Base-by-base conservation (phyloP, 2,329 filamentous ascomycete species). In the Fusarium sp. region DNA sequence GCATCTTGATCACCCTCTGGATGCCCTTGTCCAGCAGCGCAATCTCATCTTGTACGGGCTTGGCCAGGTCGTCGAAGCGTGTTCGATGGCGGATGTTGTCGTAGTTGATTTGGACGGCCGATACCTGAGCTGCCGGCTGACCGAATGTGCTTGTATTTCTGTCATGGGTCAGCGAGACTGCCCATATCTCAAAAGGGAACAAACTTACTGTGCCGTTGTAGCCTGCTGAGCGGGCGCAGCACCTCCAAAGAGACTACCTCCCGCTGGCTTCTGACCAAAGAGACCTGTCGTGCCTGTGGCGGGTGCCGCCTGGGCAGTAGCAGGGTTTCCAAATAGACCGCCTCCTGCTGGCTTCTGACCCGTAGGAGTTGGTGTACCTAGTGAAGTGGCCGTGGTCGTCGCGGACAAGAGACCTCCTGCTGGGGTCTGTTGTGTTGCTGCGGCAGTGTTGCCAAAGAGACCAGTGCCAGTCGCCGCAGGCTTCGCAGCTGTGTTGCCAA, bases 31-130 rank as follows among this genome's bases (percentile, higher is more conserved):
- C 96, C 73, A 97, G 91, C 11, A 88, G 84, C 71, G 94, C 91
- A 71, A 99, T 93, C 75, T 94, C 86, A 71, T 91, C 90, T 80
- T 97, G 95, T 18, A 98, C 86, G 33, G 94, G 91, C 75, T 96
- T 93, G 69, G 94, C 91, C 31, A 98, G 91, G 82, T 98, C 96
- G 80, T 95, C 94, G 86, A 97, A 98, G 71, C 97, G 94, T 5
- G 95, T 98, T 0, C 95, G 97, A 18, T 93, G 93, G 62, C 95
- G 91, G 69, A 98, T 87, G 80, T 94, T 94, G 77, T 90, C 90
- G 62, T 94, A 84, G 82, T 97, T 94, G 78, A 97, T 93, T 78
- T 93, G 92, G 20, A 95, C 93, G 20, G 93, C 94, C 1, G 92
- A 91, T 18, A 92, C 88, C 73, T 89, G 87, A 60, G 87, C 88